Conservation (phyloP, 2,329 filamentous ascomycete species). For the Fusarium papillatum region DNA sequence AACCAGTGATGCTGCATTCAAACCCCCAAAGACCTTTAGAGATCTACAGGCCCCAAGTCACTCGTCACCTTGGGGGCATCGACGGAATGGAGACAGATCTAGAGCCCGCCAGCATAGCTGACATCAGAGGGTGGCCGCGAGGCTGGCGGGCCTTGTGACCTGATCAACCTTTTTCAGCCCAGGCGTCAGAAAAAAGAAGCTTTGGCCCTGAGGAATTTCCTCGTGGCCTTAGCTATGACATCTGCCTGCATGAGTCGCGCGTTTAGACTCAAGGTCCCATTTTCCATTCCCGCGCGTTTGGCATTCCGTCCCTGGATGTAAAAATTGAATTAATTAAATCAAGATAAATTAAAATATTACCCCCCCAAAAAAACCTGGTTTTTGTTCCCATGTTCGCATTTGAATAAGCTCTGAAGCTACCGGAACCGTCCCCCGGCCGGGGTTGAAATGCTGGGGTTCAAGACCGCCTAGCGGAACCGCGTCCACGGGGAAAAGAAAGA, state of each 20-base stretch:
- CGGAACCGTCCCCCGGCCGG: slow-evolving; percentile 16
- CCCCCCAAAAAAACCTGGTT: not conserved
- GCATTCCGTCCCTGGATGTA: slow-evolving; percentile 16
- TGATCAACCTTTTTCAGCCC: slow-evolving; percentile 24
- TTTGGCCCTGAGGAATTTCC: slow-evolving; percentile 24
- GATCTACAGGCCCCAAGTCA: not conserved
- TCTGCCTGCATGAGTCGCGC: slow-evolving; percentile 30
- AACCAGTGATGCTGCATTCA: not conserved
- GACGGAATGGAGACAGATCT: slow-evolving; percentile 39
- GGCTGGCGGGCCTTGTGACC: slow-evolving; percentile 28
- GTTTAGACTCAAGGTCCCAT: slow-evolving; percentile 10
- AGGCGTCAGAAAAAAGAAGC: slow-evolving; percentile 30
- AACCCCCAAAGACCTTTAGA: not conserved
- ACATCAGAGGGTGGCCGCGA: slow-evolving; percentile 31
- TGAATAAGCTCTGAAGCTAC: slow-evolving; percentile 13
- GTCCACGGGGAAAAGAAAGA: not conserved
- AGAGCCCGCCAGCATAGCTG: slow-evolving; percentile 25
- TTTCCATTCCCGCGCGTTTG: not conserved
- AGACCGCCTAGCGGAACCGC: slow-evolving; percentile 17
- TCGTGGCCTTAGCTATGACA: slow-evolving; percentile 29
- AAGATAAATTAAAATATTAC: slow-evolving; percentile 9
- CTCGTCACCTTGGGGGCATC: slow-evolving; percentile 24
- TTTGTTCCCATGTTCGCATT: not conserved
- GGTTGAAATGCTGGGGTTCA: slow-evolving; percentile 6
- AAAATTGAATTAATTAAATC: not conserved